Evolutionary conservation across 2,329 filamentous ascomycete genomes (phyloP).

Genomic region (Microascus cirrosus): DNA sequence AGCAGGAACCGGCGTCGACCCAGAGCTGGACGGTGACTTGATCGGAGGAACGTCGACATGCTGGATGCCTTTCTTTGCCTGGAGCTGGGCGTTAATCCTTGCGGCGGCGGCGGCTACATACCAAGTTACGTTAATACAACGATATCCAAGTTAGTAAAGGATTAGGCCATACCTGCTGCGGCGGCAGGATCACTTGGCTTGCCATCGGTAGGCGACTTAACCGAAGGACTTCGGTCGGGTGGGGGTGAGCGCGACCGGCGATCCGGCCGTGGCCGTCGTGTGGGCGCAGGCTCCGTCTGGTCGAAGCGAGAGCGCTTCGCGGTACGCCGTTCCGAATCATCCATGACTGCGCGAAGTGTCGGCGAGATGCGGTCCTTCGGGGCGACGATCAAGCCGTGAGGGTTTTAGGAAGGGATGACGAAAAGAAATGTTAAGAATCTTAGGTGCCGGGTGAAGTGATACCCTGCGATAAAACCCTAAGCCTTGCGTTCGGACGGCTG

Average conservation of each 20-base stretch:
- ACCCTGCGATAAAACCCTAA: not conserved
- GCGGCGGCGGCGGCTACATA: conserved; percentile 71
- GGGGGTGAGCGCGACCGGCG: conserved; percentile 80
- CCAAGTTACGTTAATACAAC: not conserved
- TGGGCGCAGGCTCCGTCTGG: conserved; percentile 74
- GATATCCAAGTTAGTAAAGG: not conserved
- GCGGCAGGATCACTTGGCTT: conserved; percentile 58
- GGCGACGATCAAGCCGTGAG: not conserved
- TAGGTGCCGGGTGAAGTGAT: not conserved
- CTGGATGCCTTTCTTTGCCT: conserved; percentile 80
- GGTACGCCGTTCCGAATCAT: conserved; percentile 61
- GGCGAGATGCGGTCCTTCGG: not conserved
- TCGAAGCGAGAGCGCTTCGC: conserved; percentile 89
- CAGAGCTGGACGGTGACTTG: conserved; percentile 41
- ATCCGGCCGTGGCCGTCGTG: conserved; percentile 73
- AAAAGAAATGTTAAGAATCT: too few relatives aligned
- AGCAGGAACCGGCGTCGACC: conserved; percentile 25
- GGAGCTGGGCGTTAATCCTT: conserved; percentile 71
- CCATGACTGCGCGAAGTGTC: conserved; percentile 34
- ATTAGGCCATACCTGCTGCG: conserved; percentile 55
- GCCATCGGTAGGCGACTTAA: conserved; percentile 22
- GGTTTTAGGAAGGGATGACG: too few relatives aligned
- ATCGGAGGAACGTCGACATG: conserved; percentile 84
- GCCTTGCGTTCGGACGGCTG: not conserved
- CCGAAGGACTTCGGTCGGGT: conserved; percentile 66